Percentiles rank a stretch among this genome's conserved stretches.
These are phyloP conservation scores for Penicillium taxi DNA, from an alignment of 495 filamentous ascomycete species.

Conservation along the genomic window DNA sequence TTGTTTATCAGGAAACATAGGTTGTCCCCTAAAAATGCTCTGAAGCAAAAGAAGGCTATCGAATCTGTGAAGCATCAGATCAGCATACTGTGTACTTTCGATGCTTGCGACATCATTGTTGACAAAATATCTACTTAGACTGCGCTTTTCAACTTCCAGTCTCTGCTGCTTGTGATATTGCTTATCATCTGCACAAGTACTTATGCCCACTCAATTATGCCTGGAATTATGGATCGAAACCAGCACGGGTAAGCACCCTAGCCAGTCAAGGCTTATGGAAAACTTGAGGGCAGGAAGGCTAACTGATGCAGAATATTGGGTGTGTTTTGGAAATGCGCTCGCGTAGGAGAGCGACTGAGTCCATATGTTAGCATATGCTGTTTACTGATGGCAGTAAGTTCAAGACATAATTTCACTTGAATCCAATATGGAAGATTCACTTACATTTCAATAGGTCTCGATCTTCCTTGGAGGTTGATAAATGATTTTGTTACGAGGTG, in stretches of 20 bases:
- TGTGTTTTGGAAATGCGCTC: conserved; percentile 94
- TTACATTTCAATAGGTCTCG: conserved; percentile 23
- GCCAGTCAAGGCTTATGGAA: not conserved
- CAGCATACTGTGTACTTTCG: conserved; percentile 11
- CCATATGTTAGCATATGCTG: conserved; percentile 96
- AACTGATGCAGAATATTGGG: conserved; percentile 58
- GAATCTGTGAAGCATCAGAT: conserved; percentile 3
- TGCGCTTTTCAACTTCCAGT: conserved; percentile 97
- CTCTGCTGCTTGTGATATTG: conserved; percentile 83
- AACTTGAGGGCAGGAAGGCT: conserved; percentile 1
- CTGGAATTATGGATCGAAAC: conserved; percentile 86
- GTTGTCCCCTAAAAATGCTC: no score
- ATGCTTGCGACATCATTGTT: conserved; percentile 7
- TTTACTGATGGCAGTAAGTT: conserved; percentile 83
- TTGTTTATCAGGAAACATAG: no score
- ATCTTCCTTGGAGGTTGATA: conserved; percentile 40
- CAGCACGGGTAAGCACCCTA: conserved; percentile 64
- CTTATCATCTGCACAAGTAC: conserved; percentile 92
- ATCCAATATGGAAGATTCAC: conserved; percentile 5
- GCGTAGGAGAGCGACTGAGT: conserved; percentile 87
- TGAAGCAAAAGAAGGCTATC: no score
- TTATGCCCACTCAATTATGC: conserved; percentile 85
- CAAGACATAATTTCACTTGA: not conserved
- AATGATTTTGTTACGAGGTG: no score
- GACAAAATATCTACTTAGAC: conserved; percentile 46